Conservation (phyloP, 768 basidiomycete genomes). For the Pleurotus platypus region DNA sequence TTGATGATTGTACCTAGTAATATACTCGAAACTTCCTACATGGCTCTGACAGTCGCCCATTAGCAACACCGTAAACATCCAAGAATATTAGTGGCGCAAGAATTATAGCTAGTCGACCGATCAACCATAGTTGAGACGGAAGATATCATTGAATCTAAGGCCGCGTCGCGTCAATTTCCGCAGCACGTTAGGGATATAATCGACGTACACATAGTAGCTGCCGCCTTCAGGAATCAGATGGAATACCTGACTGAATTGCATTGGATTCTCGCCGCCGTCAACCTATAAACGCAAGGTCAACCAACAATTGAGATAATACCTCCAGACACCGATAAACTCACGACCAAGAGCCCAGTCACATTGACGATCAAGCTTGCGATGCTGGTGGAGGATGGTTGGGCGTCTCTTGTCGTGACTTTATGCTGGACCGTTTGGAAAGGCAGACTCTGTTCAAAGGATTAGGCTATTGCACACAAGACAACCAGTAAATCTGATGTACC, state of each 20-base stretch:
- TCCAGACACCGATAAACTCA: constrained; percentile 27
- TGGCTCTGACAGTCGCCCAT: background rate
- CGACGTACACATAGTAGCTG: constrained; percentile 81
- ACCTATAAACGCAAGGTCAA: constrained; percentile 44
- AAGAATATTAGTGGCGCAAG: background rate
- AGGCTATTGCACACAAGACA: background rate
- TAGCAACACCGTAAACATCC: background rate
- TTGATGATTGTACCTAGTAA: background rate
- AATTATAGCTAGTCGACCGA: too few species aligned
- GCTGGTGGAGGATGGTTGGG: constrained; percentile 72
- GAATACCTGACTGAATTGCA: constrained; percentile 92
- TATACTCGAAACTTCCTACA: background rate
- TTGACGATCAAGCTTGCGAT: constrained; percentile 67
- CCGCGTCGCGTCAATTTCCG: too few species aligned
- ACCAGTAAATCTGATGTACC: constrained; percentile 34
- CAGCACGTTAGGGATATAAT: background rate
- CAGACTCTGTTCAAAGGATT: constrained; percentile 43
- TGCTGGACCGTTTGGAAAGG: constrained; percentile 84
- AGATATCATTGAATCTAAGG: constrained; percentile 79
- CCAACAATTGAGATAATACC: background rate
- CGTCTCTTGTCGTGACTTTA: constrained; percentile 78
- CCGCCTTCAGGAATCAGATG: constrained; percentile 75
- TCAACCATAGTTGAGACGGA: constrained; percentile 80
- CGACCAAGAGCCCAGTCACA: constrained; percentile 84
- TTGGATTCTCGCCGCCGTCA: constrained; percentile 74